Evolutionary conservation across 345 rosid genomes (phyloP).

Genomic region (Citrus mangshanensis): DNA sequence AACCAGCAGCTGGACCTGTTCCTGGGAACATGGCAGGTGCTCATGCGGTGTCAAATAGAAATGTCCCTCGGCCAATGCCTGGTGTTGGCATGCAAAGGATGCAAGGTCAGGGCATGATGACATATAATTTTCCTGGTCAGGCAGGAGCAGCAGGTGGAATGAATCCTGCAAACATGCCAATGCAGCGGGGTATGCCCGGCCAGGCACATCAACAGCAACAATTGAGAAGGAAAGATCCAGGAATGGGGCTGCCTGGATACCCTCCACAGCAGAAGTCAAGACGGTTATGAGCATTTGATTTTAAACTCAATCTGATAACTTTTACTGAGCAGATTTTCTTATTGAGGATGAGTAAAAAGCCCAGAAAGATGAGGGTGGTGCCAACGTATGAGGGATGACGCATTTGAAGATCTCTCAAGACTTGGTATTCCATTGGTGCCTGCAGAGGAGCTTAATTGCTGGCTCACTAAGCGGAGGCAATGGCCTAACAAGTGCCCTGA

Average conservation of each 20-base stretch:
- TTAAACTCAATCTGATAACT: background rate
- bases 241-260: constrained; percentile 77
- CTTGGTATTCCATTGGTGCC: background rate
- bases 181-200: constrained; percentile 68
- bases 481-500: background rate
- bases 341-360: background rate
- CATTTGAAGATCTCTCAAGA: background rate
- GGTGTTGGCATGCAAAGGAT: constrained; percentile 71
- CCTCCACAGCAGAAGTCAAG: constrained; percentile 88
- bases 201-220: constrained; percentile 76
- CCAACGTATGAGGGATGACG: background rate
- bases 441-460: background rate
- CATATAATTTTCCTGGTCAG: constrained; percentile 62
- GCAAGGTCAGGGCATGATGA: constrained; percentile 70
- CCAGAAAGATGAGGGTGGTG: background rate
- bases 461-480: background rate
- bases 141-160: constrained; percentile 67
- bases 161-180: constrained; percentile 69
- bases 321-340: background rate
- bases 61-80: constrained; percentile 67
- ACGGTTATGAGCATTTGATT: constrained; percentile 42
- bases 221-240: constrained; percentile 82
- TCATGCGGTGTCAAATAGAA: constrained; percentile 61
- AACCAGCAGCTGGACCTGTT: constrained; percentile 58
- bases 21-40: constrained; percentile 54